Percentiles rank a stretch among this genome's conserved stretches.
Conservation (phyloP, 2,329 filamentous ascomycete genomes). For the Fusarium mangiferae region DNA sequence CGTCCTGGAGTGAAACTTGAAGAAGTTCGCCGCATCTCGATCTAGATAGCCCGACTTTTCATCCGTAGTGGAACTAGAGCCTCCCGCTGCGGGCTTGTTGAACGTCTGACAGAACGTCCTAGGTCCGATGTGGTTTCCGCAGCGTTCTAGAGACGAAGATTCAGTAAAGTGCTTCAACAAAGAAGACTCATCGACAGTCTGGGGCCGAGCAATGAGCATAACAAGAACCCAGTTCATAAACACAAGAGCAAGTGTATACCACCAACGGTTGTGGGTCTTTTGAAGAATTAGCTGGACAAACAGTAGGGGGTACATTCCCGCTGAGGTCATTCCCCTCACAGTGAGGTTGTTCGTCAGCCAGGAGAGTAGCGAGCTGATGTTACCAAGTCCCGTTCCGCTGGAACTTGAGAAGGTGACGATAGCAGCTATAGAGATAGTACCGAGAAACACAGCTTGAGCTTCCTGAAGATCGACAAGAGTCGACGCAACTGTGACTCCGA, state of each 20-base stretch:
- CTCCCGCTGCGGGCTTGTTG: accelerated
- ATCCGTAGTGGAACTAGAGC: accelerated
- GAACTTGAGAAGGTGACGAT: not conserved
- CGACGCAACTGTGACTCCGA: not conserved
- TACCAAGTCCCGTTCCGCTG: not conserved
- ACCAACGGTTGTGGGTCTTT: not conserved
- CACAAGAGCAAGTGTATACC: not conserved
- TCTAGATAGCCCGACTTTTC: accelerated
- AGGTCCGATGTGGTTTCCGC: not conserved
- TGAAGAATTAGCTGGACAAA: not conserved
- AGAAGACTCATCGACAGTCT: not conserved
- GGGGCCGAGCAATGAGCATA: not conserved
- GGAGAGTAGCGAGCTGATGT: not conserved
- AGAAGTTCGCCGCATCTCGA: not conserved
- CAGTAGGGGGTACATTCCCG: not conserved
- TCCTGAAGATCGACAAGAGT: constrained; percentile 4
- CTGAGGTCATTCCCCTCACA: accelerated
- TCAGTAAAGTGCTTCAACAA: not conserved
- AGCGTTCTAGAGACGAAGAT: not conserved
- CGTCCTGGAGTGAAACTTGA: not conserved
- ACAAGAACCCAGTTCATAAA: not conserved
- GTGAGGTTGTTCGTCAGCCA: constrained; percentile 2
- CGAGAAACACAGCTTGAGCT: constrained; percentile 5
- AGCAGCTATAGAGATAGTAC: not conserved
- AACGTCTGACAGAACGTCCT: constrained; percentile 7